Conservation (phyloP, 371 early-diverging fungal species). For the Mortierella sp. region DNA sequence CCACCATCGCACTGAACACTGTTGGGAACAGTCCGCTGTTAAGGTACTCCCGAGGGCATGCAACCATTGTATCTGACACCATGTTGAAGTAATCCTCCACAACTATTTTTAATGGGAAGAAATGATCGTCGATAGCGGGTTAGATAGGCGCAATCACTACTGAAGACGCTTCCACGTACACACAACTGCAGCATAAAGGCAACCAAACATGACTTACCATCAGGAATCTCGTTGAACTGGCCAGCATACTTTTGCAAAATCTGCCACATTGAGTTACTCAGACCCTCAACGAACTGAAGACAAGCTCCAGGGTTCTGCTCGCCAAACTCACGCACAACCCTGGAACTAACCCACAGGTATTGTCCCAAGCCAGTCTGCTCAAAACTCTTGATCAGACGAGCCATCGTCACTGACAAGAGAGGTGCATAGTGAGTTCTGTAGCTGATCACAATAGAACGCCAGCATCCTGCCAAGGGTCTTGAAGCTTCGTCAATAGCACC, state of each 20-base stretch:
- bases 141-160: background rate
- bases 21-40: slow-evolving; percentile 69
- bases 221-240: slow-evolving; percentile 74
- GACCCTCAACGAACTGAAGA: slow-evolving; percentile 64
- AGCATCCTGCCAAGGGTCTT: slow-evolving; percentile 76
- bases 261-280: slow-evolving; percentile 73
- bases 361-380: slow-evolving; percentile 72
- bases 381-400: slow-evolving; percentile 71
- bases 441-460: slow-evolving; percentile 74
- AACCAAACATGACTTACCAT: slow-evolving; percentile 62
- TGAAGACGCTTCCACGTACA: background rate
- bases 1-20: slow-evolving; percentile 75
- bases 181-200: background rate
- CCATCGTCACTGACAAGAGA: slow-evolving; percentile 61
- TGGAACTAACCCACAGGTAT: slow-evolving; percentile 83
- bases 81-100: slow-evolving; percentile 81
- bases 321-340: slow-evolving; percentile 55
- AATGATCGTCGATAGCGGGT: background rate
- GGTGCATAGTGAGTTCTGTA: slow-evolving; percentile 73
- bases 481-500: slow-evolving; percentile 68
- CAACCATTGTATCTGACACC: slow-evolving; percentile 66
- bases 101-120: slow-evolving; percentile 55
- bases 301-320: slow-evolving; percentile 32
- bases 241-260: slow-evolving; percentile 62
- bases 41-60: slow-evolving; percentile 69